phyloP scores from a whole-genome alignment of 2,329 filamentous ascomycete species.

The Helminthosporium solani region DNA sequence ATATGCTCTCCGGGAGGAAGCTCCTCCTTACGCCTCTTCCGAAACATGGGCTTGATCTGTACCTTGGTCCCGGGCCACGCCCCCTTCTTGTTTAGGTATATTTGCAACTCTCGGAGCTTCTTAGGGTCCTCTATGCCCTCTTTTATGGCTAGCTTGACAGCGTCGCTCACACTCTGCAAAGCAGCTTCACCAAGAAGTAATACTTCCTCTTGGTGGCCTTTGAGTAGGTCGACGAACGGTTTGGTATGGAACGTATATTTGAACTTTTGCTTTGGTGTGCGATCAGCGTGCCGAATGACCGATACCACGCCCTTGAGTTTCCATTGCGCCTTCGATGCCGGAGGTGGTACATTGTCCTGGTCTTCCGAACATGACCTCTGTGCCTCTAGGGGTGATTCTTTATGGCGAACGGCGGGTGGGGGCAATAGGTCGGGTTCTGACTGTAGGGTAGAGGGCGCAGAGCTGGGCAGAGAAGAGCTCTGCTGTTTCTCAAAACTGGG shows the following conservation, averaged over 20 bases:
- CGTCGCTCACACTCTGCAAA: conserved; percentile 81
- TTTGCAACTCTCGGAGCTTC: conserved; percentile 83
- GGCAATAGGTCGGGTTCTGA: conserved; percentile 38
- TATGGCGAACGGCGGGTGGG: conserved; percentile 27
- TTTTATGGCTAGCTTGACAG: conserved; percentile 76
- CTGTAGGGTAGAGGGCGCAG: conserved; percentile 20
- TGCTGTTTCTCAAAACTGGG: conserved; percentile 45
- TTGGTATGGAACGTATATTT: conserved; percentile 98
- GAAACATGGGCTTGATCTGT: conserved; percentile 99
- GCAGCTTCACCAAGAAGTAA: conserved; percentile 90
- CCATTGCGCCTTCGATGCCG: conserved; percentile 84
- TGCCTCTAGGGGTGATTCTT: conserved; percentile 22
- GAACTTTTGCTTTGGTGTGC: conserved; percentile 98
- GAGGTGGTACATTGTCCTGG: conserved; percentile 46
- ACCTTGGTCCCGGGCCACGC: conserved; percentile 95
- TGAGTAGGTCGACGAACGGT: conserved; percentile 91
- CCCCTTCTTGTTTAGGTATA: conserved; percentile 88
- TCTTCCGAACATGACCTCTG: conserved; percentile 37
- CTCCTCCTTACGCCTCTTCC: conserved; percentile 75
- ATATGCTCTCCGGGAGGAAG: conserved; percentile 36
- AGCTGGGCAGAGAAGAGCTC: conserved; percentile 20
- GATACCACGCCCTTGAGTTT: conserved; percentile 97
- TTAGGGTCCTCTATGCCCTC: conserved; percentile 79
- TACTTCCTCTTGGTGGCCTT: conserved; percentile 95
- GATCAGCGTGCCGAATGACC: conserved; percentile 92